Base-by-base conservation (phyloP, 495 filamentous ascomycete species). In the Neurospora sp. region DNA sequence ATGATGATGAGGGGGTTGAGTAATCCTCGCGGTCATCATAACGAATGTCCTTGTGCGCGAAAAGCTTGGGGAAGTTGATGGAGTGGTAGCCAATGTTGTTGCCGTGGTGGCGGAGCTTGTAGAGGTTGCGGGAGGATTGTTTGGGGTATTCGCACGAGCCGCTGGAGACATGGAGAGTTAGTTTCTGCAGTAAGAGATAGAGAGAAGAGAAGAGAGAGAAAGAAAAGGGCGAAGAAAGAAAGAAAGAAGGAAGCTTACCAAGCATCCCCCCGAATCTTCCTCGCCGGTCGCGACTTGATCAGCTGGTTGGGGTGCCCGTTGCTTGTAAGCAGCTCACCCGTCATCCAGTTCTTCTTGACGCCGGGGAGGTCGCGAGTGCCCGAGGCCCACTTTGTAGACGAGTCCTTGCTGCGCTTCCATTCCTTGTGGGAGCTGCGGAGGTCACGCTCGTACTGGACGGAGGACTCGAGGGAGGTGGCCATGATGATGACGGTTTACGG, bases 381-480 rank as follows among this genome's bases (percentile, higher is more conserved):
- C 11, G 78, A 76, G 22, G 76, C 73, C 84, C 84, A 86, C 76
- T 86, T 86, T 46, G 75, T 70, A 16, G 70, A 70, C 10, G 79
- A 78, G 73, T 84, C 81, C 76, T 85, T 85, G 80, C 71, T 73
- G 70, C 83, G 83, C 79, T 83, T 84, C 74, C 78, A 80, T 75
- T 83, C 82, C 70, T 80, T 78, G 65, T 77, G 76, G 48, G 76
- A 78, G 76, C 82, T 80, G 74, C 84, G 83, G 59, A 86, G 74
- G 75, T 86, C 84, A 41, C 83, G 83, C 69, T 83, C 77, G 59
- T 71, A 76, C 68, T 78, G 75, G 31, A 71, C 69, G 0, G 75
- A 69, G 10, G 73, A 46, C 38, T 77, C 74, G 70, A 70, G 31
- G n/a, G 68, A 31, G 69, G 77, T 61, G 18, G 74, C 75, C 73